Conservation (phyloP, 257 asterid species). For the Ilex aquifolium region DNA sequence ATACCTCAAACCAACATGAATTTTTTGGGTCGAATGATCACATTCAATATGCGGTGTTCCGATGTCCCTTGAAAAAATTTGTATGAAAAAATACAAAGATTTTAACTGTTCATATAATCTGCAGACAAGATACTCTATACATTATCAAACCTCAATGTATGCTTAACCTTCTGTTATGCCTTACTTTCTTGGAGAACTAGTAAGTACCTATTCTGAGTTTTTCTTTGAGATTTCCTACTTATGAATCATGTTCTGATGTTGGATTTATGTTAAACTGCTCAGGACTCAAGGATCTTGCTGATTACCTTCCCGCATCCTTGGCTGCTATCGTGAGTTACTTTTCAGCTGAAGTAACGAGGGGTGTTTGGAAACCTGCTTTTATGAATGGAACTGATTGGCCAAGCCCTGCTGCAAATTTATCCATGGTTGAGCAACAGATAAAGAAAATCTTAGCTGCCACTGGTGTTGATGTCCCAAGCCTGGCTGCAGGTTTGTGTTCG, state of each 20-base stretch:
- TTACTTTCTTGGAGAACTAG: too few species aligned
- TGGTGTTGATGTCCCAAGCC: slow-evolving; percentile 85
- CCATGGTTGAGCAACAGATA: slow-evolving; percentile 79
- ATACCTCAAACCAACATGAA: too few species aligned
- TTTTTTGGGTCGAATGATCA: too few species aligned
- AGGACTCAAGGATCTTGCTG: slow-evolving; percentile 99
- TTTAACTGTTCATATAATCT: too few species aligned
- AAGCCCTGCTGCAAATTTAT: slow-evolving; percentile 83
- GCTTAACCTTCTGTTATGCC: too few species aligned
- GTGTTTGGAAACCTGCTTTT: slow-evolving; percentile 91
- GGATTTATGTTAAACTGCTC: slow-evolving; percentile 9
- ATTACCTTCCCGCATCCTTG: slow-evolving; percentile 97
- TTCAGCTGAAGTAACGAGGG: slow-evolving; percentile 94
- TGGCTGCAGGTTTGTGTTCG: slow-evolving; percentile 49
- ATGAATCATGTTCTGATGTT: slow-evolving; percentile 3
- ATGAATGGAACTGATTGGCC: slow-evolving; percentile 99
- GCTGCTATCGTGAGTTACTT: slow-evolving; percentile 83
- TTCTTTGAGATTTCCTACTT: too few species aligned
- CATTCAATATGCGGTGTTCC: too few species aligned
- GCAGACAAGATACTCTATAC: too few species aligned
- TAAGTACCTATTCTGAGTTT: too few species aligned
- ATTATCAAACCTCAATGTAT: too few species aligned
- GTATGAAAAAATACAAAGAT: too few species aligned
- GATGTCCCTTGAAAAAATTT: too few species aligned
- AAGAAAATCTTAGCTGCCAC: slow-evolving; percentile 82